These are phyloP conservation scores for Podospora bellae-mahoneyi DNA, from an alignment of 495 filamentous ascomycete species.

Conservation along the genomic window DNA sequence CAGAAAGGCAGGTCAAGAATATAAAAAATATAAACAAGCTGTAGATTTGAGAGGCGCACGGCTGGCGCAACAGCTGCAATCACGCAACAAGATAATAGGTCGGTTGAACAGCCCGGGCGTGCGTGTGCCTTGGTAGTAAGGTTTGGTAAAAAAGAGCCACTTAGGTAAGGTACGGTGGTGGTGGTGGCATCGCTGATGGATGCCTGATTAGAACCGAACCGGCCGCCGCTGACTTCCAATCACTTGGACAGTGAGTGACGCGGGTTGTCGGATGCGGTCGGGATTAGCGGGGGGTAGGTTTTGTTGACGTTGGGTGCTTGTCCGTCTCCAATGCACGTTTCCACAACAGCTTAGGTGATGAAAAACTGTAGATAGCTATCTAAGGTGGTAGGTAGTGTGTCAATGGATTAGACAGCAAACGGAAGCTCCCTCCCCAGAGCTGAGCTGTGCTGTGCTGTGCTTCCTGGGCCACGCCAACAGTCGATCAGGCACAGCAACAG, in stretches of 20 bases:
- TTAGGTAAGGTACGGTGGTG: too few relatives aligned
- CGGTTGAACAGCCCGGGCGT: too few relatives aligned
- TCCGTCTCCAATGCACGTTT: too few relatives aligned
- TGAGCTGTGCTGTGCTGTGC: background rate
- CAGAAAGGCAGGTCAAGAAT: background rate
- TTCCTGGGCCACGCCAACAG: background rate
- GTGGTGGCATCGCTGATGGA: too few relatives aligned
- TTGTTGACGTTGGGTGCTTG: background rate
- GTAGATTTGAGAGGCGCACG: background rate
- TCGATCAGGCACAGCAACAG: background rate
- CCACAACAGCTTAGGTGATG: background rate
- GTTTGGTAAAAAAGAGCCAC: too few relatives aligned
- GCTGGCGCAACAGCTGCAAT: too few relatives aligned
- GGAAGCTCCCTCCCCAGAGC: background rate
- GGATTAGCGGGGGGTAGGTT: slow-evolving; percentile 1
- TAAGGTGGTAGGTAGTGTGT: too few relatives aligned
- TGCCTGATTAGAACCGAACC: too few relatives aligned
- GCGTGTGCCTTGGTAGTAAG: too few relatives aligned
- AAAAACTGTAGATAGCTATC: background rate
- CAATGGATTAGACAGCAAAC: background rate
- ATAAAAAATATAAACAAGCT: background rate
- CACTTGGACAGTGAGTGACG: background rate
- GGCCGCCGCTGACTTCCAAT: too few relatives aligned
- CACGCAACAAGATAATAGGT: too few relatives aligned
- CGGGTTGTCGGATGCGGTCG: background rate